These are phyloP conservation scores for Nicotiana benthamiana DNA, from an alignment of 257 asterid species.

Conservation along the genomic window DNA sequence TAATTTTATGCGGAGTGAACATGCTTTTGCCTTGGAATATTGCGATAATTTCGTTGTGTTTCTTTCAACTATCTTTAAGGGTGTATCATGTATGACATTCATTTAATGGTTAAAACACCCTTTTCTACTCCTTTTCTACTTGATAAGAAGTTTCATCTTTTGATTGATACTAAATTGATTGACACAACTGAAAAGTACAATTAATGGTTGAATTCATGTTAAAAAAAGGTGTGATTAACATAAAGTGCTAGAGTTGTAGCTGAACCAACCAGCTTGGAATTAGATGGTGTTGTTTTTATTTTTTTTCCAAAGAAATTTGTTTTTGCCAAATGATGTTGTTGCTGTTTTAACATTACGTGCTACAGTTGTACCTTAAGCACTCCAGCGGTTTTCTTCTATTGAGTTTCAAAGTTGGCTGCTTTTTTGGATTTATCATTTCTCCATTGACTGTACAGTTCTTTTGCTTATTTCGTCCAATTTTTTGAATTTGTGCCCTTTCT, in stretches of 20 bases:
- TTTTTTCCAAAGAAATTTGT: neutral
- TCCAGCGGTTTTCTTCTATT: neutral
- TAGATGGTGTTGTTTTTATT: neutral
- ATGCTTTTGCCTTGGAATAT: slow-evolving; percentile 2
- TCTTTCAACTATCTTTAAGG: neutral
- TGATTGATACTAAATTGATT: neutral
- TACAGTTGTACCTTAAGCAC: neutral
- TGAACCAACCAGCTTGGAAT: neutral
- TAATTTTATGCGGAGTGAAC: neutral
- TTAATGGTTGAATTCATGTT: neutral
- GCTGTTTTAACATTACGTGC: neutral
- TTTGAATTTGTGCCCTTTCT: neutral
- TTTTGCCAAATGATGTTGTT: neutral
- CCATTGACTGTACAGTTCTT: neutral
- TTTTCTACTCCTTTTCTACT: neutral
- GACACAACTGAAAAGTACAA: neutral
- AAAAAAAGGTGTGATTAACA: neutral
- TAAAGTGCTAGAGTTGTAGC: neutral
- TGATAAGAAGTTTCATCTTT: neutral
- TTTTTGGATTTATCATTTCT: neutral
- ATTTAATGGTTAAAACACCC: neutral
- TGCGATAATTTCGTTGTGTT: neutral
- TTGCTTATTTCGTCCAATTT: neutral
- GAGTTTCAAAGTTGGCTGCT: neutral
- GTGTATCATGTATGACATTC: neutral